phyloP scores from a whole-genome alignment of 1,284 basidiomycete species.

The Gymnopus androsaceus region DNA sequence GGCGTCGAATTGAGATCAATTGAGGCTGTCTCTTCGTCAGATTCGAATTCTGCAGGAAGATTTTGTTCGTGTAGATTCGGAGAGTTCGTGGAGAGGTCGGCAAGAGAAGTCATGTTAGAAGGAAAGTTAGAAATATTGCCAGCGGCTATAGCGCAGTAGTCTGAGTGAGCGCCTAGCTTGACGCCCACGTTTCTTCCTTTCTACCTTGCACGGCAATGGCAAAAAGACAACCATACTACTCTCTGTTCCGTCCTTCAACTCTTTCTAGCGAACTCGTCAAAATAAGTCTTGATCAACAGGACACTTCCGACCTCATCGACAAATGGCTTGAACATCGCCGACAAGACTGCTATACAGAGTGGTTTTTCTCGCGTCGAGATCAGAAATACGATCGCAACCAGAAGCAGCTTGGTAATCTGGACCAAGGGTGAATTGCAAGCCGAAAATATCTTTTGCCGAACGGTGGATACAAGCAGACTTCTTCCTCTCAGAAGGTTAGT shows the following conservation, averaged over 20 bases:
- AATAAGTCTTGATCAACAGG: conserved; percentile 71
- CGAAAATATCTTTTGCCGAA: conserved; percentile 74
- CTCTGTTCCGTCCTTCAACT: conserved; percentile 62
- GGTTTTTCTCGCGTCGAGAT: conserved; percentile 69
- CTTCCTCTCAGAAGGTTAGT: conserved; percentile 74
- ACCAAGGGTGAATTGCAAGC: conserved; percentile 75
- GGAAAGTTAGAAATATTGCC: not conserved
- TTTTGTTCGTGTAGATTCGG: conserved; percentile 1
- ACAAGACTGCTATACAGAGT: conserved; percentile 70
- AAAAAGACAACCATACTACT: conserved; percentile 52
- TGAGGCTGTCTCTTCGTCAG: conserved; percentile 79
- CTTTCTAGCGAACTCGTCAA: conserved; percentile 72
- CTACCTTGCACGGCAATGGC: conserved; percentile 46
- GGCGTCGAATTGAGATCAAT: conserved; percentile 76
- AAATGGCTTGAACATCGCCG: conserved; percentile 77
- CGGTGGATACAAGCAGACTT: conserved; percentile 70
- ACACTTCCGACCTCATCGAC: conserved; percentile 75
- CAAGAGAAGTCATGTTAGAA: conserved; percentile 6
- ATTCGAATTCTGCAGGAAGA: conserved; percentile 21
- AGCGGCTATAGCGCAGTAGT: not conserved
- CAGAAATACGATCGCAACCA: conserved; percentile 50
- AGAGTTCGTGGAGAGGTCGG: conserved; percentile 8
- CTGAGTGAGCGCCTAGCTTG: not conserved
- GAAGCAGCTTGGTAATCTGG: conserved; percentile 67
- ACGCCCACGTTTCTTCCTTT: not conserved